Conservation (phyloP, 2,329 filamentous ascomycete species). For the Diaporthe citrichinensis region DNA sequence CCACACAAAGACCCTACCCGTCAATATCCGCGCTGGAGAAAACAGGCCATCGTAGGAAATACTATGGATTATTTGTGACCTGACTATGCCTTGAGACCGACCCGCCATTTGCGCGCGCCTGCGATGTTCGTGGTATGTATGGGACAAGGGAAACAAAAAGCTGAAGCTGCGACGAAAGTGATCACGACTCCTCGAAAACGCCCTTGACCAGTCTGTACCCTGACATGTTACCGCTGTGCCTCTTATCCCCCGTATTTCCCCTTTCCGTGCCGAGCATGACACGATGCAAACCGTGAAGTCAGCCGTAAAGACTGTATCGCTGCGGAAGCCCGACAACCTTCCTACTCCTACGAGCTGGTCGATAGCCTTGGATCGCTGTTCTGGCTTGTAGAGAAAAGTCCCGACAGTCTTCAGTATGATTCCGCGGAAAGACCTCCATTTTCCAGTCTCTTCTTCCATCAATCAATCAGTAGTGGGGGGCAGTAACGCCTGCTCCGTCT, state of each 20-base stretch:
- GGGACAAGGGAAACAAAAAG: constrained; percentile 16
- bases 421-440: not conserved
- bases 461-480: not conserved
- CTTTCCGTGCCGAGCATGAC: not conserved
- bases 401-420: not conserved
- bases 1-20: not conserved
- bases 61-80: constrained; percentile 32
- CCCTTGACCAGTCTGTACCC: not conserved
- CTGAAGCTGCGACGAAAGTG: not conserved
- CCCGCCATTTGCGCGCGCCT: constrained; percentile 1
- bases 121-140: constrained; percentile 12
- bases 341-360: not conserved
- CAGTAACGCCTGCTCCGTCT: not conserved
- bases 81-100: constrained; percentile 20
- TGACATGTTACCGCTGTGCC: constrained; percentile 23
- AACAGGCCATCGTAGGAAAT: constrained; percentile 13
- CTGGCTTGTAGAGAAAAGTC: not conserved
- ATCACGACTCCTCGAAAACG: constrained; percentile 31
- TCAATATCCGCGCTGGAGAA: not conserved
- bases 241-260: too few species aligned
- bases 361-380: not conserved
- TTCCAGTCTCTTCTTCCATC: not conserved
- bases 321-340: not conserved
- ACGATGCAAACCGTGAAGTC: not conserved
- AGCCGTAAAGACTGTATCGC: constrained; percentile 25